Percentiles rank a stretch among this genome's conserved stretches.
These are phyloP conservation scores for Fusarium sp. DNA, from an alignment of 2,329 filamentous ascomycete genomes.

Conservation along the genomic window DNA sequence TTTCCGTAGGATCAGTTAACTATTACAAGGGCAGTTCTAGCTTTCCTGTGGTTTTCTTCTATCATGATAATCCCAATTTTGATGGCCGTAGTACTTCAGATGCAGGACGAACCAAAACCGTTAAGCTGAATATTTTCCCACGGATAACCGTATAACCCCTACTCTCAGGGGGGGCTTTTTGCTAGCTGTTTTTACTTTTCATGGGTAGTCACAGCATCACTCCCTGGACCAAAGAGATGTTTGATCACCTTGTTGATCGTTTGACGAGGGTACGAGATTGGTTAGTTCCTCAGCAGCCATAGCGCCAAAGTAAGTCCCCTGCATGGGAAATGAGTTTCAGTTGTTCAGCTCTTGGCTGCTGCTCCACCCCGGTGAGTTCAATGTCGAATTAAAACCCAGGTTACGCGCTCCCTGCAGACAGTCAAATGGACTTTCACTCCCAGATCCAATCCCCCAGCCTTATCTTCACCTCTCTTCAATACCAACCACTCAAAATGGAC, in stretches of 20 bases:
- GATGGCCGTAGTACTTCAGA: background rate
- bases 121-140: background rate
- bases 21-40: background rate
- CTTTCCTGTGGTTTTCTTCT: background rate
- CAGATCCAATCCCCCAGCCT: background rate
- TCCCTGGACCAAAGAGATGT: background rate
- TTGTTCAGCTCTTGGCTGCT: background rate
- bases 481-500: conserved; percentile 22
- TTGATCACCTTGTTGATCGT: background rate
- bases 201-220: background rate
- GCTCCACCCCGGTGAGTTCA: background rate
- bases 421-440: background rate
- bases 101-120: background rate
- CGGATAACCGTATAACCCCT: background rate
- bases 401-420: background rate
- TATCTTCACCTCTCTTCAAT: background rate
- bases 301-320: background rate
- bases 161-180: background rate
- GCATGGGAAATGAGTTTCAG: background rate
- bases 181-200: background rate
- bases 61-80: background rate
- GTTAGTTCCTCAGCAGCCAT: background rate
- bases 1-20: background rate
- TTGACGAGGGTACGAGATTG: background rate
- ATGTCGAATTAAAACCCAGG: background rate